Percentiles rank a stretch among this genome's conserved stretches.
These are phyloP conservation scores for Euryodendron excelsum DNA, from an alignment of 148 eudicot genomes.

Conservation along the genomic window DNA sequence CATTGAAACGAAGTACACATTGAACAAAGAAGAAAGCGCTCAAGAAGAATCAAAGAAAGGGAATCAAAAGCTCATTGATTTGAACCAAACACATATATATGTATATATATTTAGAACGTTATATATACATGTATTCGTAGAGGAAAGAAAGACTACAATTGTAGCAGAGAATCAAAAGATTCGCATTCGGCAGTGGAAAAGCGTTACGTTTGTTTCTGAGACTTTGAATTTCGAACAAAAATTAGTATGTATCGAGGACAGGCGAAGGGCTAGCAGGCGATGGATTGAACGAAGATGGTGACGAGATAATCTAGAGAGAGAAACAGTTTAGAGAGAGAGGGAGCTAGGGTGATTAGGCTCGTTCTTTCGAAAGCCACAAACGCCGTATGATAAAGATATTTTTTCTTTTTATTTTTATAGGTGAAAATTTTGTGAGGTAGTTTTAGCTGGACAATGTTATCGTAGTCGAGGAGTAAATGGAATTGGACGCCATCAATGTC, in stretches of 20 bases:
- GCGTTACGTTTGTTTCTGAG: neutral
- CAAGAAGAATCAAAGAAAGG: conserved; percentile 12
- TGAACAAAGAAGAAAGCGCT: conserved; percentile 19
- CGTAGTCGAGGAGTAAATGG: neutral
- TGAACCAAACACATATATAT: neutral
- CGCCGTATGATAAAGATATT: conserved; percentile 29
- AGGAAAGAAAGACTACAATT: neutral
- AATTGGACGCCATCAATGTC: neutral
- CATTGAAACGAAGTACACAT: conserved; percentile 31
- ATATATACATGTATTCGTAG: too few species aligned
- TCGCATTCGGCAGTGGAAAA: conserved; percentile 5
- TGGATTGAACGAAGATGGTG: conserved; percentile 23
- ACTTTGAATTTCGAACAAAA: neutral
- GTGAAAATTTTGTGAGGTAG: conserved; percentile 5
- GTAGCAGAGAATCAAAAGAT: conserved; percentile 9
- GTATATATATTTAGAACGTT: too few species aligned
- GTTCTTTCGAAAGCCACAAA: conserved; percentile 42
- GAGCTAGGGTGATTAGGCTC: too few species aligned
- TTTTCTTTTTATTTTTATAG: conserved; percentile 10
- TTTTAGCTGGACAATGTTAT: too few species aligned
- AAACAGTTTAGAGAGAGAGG: conserved; percentile 21
- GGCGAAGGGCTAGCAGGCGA: conserved; percentile 1
- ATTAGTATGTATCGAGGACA: conserved; percentile 15
- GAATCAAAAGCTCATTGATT: conserved; percentile 17
- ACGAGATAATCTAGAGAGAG: conserved; percentile 49